Evolutionary conservation across 495 filamentous ascomycete species (phyloP), one percentile per base, ranked within the genome.

Genomic region (Jackrogersella minutella): DNA sequence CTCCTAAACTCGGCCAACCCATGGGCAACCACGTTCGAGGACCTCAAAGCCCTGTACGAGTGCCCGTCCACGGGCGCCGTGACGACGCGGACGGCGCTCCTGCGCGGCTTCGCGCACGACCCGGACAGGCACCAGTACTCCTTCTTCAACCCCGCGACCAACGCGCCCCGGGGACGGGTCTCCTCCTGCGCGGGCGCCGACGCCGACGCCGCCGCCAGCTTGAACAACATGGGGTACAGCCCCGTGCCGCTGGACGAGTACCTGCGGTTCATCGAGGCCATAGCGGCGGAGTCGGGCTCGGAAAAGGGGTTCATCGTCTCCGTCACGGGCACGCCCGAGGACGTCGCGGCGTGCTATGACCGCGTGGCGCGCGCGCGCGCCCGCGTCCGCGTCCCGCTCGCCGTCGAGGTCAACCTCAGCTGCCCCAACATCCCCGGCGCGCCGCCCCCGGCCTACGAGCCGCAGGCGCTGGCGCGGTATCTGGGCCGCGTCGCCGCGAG

Each of bases 151-250:
- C 75, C 82, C 6, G 85, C 86, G 51, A 85, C 80, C 0, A 68
- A 76, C 30, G 5, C 19, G 1, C 24, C 62, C 2, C 33, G 0
- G 51, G 44, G 43, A 2, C 14, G 0, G 16, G 39, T 9, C 17
- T 24, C n/a, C n/a, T n/a, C n/a, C n/a, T n/a, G n/a, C n/a, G n/a
- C n/a, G n/a, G n/a, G n/a, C n/a, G n/a, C n/a, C 10, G 41, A 62
- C 24, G 47, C 26, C 22, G 16, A 47, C 30, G 26, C 26, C 26
- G 4, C 53, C n/a, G 82, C 86, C 1, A 93, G 88, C 55, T 75
- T 97, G 13, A 88, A 90, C 68, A 87, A 84, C 1, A 81, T 91
- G 30, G 88, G 93, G 21, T 86, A 91, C 58, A 92, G 89, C 19
- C 83, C 94, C 0, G 76, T 88, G 0, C 74, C 88, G 0, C 81